Conservation (phyloP, 441 rosid genomes). For the Corymbia citriodora region DNA sequence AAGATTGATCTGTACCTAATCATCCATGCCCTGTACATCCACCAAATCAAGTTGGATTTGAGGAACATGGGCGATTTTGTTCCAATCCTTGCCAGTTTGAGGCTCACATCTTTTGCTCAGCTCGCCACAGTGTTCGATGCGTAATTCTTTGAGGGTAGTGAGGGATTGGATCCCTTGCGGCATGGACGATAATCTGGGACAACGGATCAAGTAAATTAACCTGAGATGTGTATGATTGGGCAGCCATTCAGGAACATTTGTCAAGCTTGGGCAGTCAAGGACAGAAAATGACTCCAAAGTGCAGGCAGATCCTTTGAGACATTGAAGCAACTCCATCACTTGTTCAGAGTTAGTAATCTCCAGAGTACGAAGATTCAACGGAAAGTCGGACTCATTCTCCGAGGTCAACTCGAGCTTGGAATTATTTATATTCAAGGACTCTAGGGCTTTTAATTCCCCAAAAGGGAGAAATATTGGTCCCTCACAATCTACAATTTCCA, state of each 20-base stretch:
- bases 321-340: background rate
- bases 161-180: background rate
- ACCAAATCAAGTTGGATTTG: background rate
- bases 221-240: background rate
- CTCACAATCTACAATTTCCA: background rate
- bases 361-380: fast-evolving
- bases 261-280: fast-evolving
- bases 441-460: background rate
- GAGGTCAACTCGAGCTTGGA: fast-evolving
- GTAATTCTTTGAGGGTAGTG: background rate
- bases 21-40: background rate
- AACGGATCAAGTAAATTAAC: fast-evolving
- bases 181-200: background rate
- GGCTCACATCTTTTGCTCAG: background rate
- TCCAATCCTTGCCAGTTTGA: background rate
- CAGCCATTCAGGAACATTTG: fast-evolving
- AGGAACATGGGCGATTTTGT: background rate
- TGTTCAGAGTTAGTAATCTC: fast-evolving
- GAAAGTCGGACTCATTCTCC: background rate
- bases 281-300: background rate
- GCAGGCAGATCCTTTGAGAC: background rate
- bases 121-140: background rate
- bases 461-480: background rate
- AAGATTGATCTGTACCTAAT: background rate
- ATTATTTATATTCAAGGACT: fast-evolving